These are phyloP conservation scores for Salix koriyanagi DNA, from an alignment of 345 rosid genomes.

Conservation along the genomic window DNA sequence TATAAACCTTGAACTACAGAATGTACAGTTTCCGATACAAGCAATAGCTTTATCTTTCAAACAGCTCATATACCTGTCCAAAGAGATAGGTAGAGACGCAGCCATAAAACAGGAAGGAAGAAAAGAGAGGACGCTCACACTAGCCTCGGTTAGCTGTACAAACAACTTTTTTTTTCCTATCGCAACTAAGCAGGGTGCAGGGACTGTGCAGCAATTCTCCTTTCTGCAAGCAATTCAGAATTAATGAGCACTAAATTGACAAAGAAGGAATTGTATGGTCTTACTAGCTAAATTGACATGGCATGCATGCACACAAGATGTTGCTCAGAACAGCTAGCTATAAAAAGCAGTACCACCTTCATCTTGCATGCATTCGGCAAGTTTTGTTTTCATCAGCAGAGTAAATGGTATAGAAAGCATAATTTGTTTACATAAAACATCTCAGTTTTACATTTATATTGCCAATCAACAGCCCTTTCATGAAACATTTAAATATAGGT, in stretches of 20 bases:
- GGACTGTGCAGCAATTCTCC: conserved; percentile 37
- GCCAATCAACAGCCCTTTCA: background rate
- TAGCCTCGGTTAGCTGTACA: conserved; percentile 68
- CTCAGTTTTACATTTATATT: background rate
- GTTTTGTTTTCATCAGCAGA: background rate
- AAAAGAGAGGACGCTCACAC: conserved; percentile 35
- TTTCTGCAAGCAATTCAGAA: conserved; percentile 37
- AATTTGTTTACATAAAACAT: background rate
- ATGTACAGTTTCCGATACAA: conserved; percentile 45
- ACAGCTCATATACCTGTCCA: conserved; percentile 33
- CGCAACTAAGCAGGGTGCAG: conserved; percentile 33
- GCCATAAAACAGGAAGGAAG: conserved; percentile 18
- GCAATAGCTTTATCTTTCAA: conserved; percentile 30
- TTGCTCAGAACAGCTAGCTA: background rate
- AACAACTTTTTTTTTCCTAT: conserved; percentile 16
- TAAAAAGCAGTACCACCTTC: background rate
- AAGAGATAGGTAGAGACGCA: conserved; percentile 30
- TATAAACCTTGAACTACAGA: conserved; percentile 41
- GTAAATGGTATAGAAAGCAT: background rate
- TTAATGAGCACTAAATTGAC: background rate
- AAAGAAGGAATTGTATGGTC: background rate
- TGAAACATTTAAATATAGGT: background rate
- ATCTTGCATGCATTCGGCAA: background rate
- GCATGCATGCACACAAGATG: background rate
- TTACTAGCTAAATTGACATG: background rate